These are phyloP conservation scores for Chloranthus sessilifolius DNA, from an alignment of 164 flowering plant genomes.

Conservation along the genomic window DNA sequence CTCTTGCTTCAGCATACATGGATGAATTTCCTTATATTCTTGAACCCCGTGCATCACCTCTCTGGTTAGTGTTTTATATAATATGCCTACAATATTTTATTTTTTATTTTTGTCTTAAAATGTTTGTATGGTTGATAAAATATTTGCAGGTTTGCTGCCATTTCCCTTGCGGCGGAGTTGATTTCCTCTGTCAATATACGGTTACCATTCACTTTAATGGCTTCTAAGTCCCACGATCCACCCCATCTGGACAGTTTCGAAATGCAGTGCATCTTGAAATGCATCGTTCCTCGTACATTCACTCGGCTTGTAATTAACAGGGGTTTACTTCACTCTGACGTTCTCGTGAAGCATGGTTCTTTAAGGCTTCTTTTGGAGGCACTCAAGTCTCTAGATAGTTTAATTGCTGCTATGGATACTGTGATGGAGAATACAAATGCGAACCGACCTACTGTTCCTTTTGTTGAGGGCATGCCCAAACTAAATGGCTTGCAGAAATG, in stretches of 20 bases:
- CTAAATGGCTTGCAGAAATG: conserved; percentile 19
- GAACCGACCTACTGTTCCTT: not conserved
- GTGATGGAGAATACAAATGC: not conserved
- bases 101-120: not conserved
- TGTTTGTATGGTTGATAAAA: conserved; percentile 18
- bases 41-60: conserved; percentile 64
- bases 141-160: conserved; percentile 69
- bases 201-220: conserved; percentile 30
- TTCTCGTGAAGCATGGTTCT: conserved; percentile 69
- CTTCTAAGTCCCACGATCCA: conserved; percentile 22
- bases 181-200: conserved; percentile 46
- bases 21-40: conserved; percentile 79
- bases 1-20: conserved; percentile 66
- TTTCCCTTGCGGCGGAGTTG: conserved; percentile 71
- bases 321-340: conserved; percentile 77
- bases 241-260: conserved; percentile 33
- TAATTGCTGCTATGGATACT: conserved; percentile 33
- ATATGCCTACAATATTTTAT: not conserved
- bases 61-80: conserved; percentile 48
- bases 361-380: conserved; percentile 71
- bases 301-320: conserved; percentile 61
- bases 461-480: not conserved
- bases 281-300: conserved; percentile 65
- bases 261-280: conserved; percentile 57
- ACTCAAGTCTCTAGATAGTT: conserved; percentile 54